These are phyloP conservation scores for Phylloporus sp. DNA, from an alignment of 1,284 basidiomycete genomes.

Conservation along the genomic window DNA sequence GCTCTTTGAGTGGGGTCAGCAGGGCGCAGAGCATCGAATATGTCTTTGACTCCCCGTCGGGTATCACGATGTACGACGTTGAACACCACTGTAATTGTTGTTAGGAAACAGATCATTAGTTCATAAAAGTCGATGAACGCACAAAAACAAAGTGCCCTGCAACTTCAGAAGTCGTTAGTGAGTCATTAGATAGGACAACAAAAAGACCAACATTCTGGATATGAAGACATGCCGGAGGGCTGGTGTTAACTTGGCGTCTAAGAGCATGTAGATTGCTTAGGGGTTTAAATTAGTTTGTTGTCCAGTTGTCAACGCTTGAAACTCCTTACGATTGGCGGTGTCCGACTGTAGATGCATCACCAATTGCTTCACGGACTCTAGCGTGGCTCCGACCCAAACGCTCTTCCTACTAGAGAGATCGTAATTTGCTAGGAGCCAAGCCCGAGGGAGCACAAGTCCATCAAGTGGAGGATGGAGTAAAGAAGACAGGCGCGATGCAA, in stretches of 20 bases:
- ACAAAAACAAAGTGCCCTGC: conserved; percentile 37
- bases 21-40: conserved; percentile 20
- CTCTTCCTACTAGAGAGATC: conserved; percentile 34
- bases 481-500: conserved; percentile 42
- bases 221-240: conserved; percentile 33
- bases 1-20: conserved; percentile 9
- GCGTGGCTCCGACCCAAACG: conserved; percentile 8
- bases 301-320: not conserved
- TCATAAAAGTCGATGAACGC: conserved; percentile 16
- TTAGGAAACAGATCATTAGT: not conserved
- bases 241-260: conserved; percentile 30
- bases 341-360: conserved; percentile 26
- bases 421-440: conserved; percentile 50
- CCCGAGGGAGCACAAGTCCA: conserved; percentile 54
- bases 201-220: conserved; percentile 36
- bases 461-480: conserved; percentile 44
- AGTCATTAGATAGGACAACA: not conserved
- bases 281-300: conserved; percentile 4
- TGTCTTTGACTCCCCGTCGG: conserved; percentile 23
- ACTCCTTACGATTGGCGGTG: conserved; percentile 18
- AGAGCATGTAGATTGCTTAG: conserved; percentile 25
- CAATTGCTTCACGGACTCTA: conserved; percentile 23
- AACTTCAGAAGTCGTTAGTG: conserved; percentile 24
- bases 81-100: conserved; percentile 23
- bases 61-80: conserved; percentile 17